Evolutionary conservation across 2,329 filamentous ascomycete genomes (phyloP), one percentile per base, ranked within the genome.

Genomic region (Decorospora gaudefroyi): DNA sequence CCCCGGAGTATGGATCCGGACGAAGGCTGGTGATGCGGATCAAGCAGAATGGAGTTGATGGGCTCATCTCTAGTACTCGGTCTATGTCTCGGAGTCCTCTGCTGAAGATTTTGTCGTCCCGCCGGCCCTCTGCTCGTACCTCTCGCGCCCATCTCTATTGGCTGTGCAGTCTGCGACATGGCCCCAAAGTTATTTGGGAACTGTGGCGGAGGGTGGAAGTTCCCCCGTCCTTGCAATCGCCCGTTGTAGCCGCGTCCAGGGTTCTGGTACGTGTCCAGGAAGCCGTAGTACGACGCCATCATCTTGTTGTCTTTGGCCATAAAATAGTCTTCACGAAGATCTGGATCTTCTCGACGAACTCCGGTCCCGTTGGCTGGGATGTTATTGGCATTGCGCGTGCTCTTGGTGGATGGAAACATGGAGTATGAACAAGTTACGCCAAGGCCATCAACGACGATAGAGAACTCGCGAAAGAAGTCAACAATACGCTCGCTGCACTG

Each of bases 391-490:
- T 61, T 61, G n/a, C 56, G 57, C 15, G 85, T 78, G 16, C 85
- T 87, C 67, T 90, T 92, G 70, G 95, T 91, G 74, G 97, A 97
- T 53, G 96, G 89, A 62, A 99, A 99, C 23, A 96, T 90, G 3
- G 93, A 93, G 72, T 96, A 97, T 1, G 92, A 96, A 71, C 93
- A 99, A 8, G 97, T 90, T 55, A 96, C 92, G 15, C 93, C 93
- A 23, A 99, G 80, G 0, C 93, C 93, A 64, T 99, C 93, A 11
- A 99, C 92, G 59, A 99, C 91, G 15, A 99, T 85, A 0, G 93
- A 97, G 59, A 97, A 96, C 67, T 99, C 93, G 26, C 93, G 85
- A 76, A 99, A 97, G 72, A 99, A 99, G 72, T 99, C 93, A 46
- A 97, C 86, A 52, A 99, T 86, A 46, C 91, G 88, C 57, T 97